Evolutionary conservation across 352 stramenopile genomes (phyloP), one percentile per base, ranked within the genome.

Genomic region (Phytopythium aichiense): DNA sequence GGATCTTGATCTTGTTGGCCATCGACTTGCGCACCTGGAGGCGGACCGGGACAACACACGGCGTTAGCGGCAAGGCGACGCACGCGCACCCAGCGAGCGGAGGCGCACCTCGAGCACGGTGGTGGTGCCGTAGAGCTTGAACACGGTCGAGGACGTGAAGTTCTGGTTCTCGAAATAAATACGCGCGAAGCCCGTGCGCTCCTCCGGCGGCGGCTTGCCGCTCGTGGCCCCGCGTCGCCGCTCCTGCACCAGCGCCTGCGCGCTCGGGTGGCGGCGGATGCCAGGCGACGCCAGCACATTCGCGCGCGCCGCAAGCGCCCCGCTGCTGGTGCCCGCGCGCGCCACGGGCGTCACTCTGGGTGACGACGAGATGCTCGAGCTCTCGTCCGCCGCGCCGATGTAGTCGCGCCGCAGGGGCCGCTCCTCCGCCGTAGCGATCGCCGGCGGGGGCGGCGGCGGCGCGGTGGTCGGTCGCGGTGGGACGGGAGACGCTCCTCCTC

Each of bases 131-230:
- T 81, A 69, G 33, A 94, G 64, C 61, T 87, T 89, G 67, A 94
- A 90, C 30, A 94, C 81, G 2, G 83, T 92, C 9, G 83, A 92
- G 30, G 83, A 92, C 59, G 82, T 92, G 55, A 92, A 92, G 64
- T 60, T 89, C 49, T 87, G 75, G 67, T 86, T 91, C 51, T 94
- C 80, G 61, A 91, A 94, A 68, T 89, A 94, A 66, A 94, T 94
- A 45, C 86, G 73, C 33, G 81, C 86, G 64, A 90, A 94, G 18
- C 79, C 86, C 37, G 77, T 81, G 52, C 79, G 77, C 25, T 88
- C 79, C 6, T 89, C 74, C 23, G 65, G 56, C 51, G 65, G 56
- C 0, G 58, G 61, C 43, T 79, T 79, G 28, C 53, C 61, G 5
- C n/a, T 16, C 15, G 67, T 42, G 30, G 31, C 31, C 51, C 45